A percentile compares a stretch with the other conserved stretches of the same genome.
Conservation (phyloP, 1,284 basidiomycete species). For the Stereum hirsutum region DNA sequence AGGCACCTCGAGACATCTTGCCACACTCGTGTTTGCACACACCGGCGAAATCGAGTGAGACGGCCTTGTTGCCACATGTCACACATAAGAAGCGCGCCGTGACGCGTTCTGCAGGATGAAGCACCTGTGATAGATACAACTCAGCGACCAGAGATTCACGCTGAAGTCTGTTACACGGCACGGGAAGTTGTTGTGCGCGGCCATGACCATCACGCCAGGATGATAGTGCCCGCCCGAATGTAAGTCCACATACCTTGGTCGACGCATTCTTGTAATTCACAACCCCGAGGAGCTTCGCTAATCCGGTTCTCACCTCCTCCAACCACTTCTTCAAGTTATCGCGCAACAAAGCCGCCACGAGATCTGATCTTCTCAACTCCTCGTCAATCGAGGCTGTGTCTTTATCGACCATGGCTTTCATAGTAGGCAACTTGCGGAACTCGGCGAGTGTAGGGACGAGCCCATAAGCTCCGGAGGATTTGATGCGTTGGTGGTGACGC, state of each 20-base stretch:
- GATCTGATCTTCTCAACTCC: constrained; percentile 6
- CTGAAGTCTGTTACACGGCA: too few species aligned
- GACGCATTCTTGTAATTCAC: constrained; percentile 39
- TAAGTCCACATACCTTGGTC: constrained; percentile 22
- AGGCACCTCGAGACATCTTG: constrained; percentile 18
- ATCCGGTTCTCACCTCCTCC: constrained; percentile 26
- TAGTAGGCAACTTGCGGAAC: constrained; percentile 34
- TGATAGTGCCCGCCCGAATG: too few species aligned
- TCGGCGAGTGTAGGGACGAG: constrained; percentile 30
- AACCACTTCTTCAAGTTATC: constrained; percentile 40
- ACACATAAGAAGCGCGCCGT: constrained; percentile 52
- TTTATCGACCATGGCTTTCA: constrained; percentile 25
- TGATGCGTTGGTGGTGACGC: constrained; percentile 26
- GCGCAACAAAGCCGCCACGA: constrained; percentile 11
- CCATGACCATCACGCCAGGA: too few species aligned
- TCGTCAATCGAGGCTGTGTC: background rate
- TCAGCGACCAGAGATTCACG: too few species aligned
- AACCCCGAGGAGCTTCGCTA: constrained; percentile 40
- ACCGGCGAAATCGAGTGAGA: constrained; percentile 42
- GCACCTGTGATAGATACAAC: too few species aligned
- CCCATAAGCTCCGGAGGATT: constrained; percentile 8
- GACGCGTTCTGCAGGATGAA: constrained; percentile 48
- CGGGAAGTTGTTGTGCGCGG: too few species aligned
- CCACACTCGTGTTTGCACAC: constrained; percentile 51
- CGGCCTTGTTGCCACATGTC: constrained; percentile 32